Evolutionary conservation across 179 eudicot species (phyloP), one percentile per base, ranked within the genome.

Genomic region (Camellia oleifera): DNA sequence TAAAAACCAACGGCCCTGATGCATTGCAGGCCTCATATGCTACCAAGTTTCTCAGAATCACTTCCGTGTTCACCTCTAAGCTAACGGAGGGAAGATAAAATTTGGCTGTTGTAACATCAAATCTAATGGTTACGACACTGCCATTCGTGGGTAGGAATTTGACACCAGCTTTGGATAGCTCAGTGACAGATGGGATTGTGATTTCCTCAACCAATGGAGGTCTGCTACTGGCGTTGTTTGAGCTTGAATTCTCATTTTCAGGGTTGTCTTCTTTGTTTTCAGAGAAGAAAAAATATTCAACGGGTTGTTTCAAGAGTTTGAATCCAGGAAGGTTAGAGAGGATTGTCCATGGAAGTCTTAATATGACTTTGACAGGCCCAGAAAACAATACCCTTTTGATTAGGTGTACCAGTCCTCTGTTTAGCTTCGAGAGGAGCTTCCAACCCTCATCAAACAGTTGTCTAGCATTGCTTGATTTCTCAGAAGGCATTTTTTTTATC

Each of bases 281-380:
- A 2, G 83, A 20, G 4, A 54, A 80, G 15, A 85, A 69, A 0
- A 86, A 44, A 11, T 86, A 50, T 20, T 82, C 79, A 9, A 82
- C 67, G 10, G 80, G 80, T 44, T 75, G 83, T 50, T 63, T 86
- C 52, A 92, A 58, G 52, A 89, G 12, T 20, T 81, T 76, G 17
- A 90, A 72, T 26, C 83, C 90, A 0, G 96, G 96, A 40, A 88
- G 84, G 74, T 57, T 85, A 32, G 80, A 82, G 10, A 92, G 74
- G 60, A 91, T 61, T 11, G 79, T 79, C 86, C 81, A 90, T n/a
- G 92, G 91, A 60, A 90, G 53, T 80, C 68, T 81, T 3, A 84
- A 75, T 15, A 87, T 53, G 20, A 78, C 13, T 65, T 75, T 83
- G 5, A 83, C 54, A 57, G 85, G 88, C 50, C 69, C 77, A 52